Evolutionary conservation across 352 stramenopile genomes (phyloP), one percentile per base, ranked within the genome.

Genomic region (Phytopythium mirpurense): DNA sequence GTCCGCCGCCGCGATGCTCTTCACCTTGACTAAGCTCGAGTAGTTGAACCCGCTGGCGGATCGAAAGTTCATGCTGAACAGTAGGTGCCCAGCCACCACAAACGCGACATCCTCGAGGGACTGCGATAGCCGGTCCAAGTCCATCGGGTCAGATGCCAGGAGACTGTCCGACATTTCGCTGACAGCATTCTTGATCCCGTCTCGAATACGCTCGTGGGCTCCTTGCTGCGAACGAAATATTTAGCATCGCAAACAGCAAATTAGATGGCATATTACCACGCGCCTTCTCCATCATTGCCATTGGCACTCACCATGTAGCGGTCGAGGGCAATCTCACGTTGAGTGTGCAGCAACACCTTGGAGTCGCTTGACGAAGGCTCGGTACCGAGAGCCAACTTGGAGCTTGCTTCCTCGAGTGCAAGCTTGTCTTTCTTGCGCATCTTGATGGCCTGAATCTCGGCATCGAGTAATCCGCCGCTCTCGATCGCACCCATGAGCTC

Each of bases 21-120:
- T 95, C 35, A 95, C 75, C 52, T 92, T 89, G 29, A 92, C 74
- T 9, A 95, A 63, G 36, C 75, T 76, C 3, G 53, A 47, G 62
- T 89, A 90, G 60, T 95, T 95, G 54, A 93, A 95, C 15, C 83
- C 83, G 55, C 75, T 85, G 18, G 70, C 42, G 2, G 63, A 74
- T 16, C 81, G 78, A 45, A 88, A 91, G 54, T 89, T 88, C 75
- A 89, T 90, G 38, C 80, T 88, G 36, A 90, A 86, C 6, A 94
- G 68, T 54, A 88, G 60, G 52, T 89, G 81, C 0, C 78, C 78
- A 0, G 77, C 83, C 50, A 84, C 77, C 5, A 91, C 72, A 47
- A 85, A 90, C 36, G 83, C 79, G 35, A 90, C 83, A 37, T 93
- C 83, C 57, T 93, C 76, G 19, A 93, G 56, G 5, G 71, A 74